Percentiles rank a stretch among this genome's conserved stretches.
Evolutionary conservation across 2,329 filamentous ascomycete species (phyloP).

Genomic region (Ceratocystis papillata): DNA sequence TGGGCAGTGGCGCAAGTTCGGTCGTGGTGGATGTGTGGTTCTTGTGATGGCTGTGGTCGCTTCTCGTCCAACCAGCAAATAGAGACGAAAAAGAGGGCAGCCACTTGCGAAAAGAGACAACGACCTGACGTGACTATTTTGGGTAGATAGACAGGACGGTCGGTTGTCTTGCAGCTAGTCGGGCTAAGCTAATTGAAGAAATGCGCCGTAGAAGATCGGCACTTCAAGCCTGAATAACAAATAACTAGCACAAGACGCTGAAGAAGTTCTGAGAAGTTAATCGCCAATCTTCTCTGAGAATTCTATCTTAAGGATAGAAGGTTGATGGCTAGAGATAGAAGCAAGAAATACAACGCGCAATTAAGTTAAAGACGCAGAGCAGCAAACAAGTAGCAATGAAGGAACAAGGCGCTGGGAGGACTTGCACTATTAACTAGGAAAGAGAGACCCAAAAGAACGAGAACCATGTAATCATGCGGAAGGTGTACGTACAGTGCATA

Average conservation of each 20-base stretch:
- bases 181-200: background rate
- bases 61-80: background rate
- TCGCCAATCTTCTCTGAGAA: too few species aligned
- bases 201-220: background rate
- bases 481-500: background rate
- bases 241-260: too few species aligned
- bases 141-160: background rate
- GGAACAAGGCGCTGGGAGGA: too few species aligned
- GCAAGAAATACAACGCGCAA: too few species aligned
- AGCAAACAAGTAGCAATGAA: background rate
- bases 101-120: slow-evolving; percentile 4
- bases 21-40: background rate
- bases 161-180: background rate
- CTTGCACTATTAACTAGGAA: too few species aligned
- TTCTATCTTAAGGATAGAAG: too few species aligned
- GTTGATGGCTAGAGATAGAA: too few species aligned
- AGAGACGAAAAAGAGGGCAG: background rate
- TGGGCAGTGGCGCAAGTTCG: background rate
- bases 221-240: too few species aligned
- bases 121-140: slow-evolving; percentile 6
- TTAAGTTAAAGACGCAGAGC: background rate
- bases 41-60: background rate
- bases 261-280: too few species aligned
- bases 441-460: background rate
- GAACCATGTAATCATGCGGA: background rate